Conservation (phyloP, 2,329 filamentous ascomycete species). For the Davidsoniella neocaledoniae region DNA sequence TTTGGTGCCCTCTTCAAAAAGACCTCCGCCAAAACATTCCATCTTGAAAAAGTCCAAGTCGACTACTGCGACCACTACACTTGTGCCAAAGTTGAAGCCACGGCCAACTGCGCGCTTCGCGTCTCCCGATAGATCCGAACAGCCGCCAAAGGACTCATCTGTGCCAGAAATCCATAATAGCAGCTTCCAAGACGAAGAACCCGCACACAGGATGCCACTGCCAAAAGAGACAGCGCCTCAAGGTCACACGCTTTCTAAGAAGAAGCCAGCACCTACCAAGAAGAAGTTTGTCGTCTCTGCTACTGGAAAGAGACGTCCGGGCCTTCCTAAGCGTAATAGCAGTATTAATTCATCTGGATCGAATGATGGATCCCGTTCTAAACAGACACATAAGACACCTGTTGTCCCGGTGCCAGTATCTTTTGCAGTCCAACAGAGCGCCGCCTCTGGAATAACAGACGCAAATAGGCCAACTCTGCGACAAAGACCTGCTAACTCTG, state of each 20-base stretch:
- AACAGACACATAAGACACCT: not conserved
- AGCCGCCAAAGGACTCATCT: not conserved
- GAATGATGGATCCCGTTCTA: constrained; percentile 10
- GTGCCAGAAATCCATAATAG: too few species aligned
- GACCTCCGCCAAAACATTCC: constrained; percentile 27
- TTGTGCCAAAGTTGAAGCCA: constrained; percentile 16
- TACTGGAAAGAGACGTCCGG: constrained; percentile 15
- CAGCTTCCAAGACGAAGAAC: too few species aligned
- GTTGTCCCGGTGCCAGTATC: not conserved
- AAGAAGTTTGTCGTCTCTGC: constrained; percentile 21
- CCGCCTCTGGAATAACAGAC: not conserved
- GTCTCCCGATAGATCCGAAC: constrained; percentile 30
- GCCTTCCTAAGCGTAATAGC: constrained; percentile 12
- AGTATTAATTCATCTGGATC: constrained; percentile 1
- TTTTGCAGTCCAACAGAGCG: not conserved
- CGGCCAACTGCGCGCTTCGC: constrained; percentile 45
- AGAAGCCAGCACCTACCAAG: constrained; percentile 22
- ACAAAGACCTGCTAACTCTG: not conserved
- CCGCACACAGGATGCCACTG: too few species aligned
- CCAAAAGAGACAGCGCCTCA: too few species aligned
- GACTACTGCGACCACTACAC: constrained; percentile 29
- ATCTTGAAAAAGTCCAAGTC: constrained; percentile 43
- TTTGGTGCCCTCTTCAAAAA: constrained; percentile 25
- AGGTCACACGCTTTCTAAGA: constrained; percentile 21
- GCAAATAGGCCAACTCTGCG: too few species aligned